Evolutionary conservation across 108 stramenopile genomes (phyloP).

Genomic region (Schizochytrium sp.): DNA sequence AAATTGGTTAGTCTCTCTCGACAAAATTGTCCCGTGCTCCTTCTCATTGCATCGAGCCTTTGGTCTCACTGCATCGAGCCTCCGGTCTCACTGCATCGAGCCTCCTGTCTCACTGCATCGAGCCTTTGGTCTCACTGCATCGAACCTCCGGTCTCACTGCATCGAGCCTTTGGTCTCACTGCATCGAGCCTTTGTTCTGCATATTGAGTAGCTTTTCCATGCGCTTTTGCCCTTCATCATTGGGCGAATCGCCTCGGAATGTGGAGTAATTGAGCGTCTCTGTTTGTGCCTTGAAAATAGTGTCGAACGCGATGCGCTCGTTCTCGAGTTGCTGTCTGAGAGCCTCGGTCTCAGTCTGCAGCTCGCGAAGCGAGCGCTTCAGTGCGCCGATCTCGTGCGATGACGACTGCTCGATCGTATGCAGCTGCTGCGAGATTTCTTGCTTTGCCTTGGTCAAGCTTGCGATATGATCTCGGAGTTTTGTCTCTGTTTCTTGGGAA

Average conservation of each 20-base stretch:
- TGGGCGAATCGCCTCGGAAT: neutral
- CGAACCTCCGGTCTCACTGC: too few relatives aligned
- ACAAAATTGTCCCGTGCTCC: too few relatives aligned
- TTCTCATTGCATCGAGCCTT: too few relatives aligned
- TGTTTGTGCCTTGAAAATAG: neutral
- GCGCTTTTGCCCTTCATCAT: too few relatives aligned
- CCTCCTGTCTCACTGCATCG: too few relatives aligned
- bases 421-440: neutral
- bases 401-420: neutral
- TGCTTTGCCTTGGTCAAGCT: neutral
- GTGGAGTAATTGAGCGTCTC: neutral
- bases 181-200: too few relatives aligned
- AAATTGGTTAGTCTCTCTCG: too few relatives aligned
- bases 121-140: too few relatives aligned
- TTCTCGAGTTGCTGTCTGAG: neutral
- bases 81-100: too few relatives aligned
- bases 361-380: neutral
- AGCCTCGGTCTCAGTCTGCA: neutral
- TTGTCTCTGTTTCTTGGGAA: neutral
- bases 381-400: neutral
- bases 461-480: neutral
- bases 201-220: too few relatives aligned
- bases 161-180: too few relatives aligned
- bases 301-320: neutral
- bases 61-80: too few relatives aligned